These are phyloP conservation scores for Penicillium waksmanii DNA, from an alignment of 495 filamentous ascomycete genomes.

Conservation along the genomic window DNA sequence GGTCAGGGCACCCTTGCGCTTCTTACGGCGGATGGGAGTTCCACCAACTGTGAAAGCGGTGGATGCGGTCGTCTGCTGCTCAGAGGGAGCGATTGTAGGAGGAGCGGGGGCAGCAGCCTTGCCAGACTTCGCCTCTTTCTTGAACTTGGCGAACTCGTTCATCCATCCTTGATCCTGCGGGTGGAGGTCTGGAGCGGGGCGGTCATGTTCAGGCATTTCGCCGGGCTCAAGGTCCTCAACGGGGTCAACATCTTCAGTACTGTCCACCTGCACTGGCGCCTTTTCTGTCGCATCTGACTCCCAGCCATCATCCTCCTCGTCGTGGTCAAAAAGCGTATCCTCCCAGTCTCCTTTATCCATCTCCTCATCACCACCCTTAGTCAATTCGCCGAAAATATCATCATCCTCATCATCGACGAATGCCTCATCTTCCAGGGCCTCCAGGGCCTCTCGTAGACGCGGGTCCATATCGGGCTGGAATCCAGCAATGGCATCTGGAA, in stretches of 20 bases:
- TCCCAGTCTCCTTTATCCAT: conserved; percentile 71
- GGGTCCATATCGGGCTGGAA: conserved; percentile 99
- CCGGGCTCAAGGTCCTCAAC: conserved; percentile 24
- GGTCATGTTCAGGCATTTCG: conserved; percentile 51
- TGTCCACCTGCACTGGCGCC: conserved; percentile 51
- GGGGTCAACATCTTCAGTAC: conserved; percentile 19
- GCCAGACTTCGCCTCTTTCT: conserved; percentile 65
- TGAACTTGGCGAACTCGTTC: conserved; percentile 86
- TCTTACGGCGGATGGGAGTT: conserved; percentile 79
- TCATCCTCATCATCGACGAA: conserved; percentile 88
- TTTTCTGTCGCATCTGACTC: conserved; percentile 93
- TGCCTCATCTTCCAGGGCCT: conserved; percentile 93
- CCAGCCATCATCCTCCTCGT: conserved; percentile 81
- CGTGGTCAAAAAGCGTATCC: conserved; percentile 57
- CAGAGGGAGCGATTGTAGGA: conserved; percentile 53
- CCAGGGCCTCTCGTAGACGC: conserved; percentile 84
- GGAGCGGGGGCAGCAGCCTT: conserved; percentile 45
- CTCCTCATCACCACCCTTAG: conserved; percentile 67
- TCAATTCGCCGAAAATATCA: conserved; percentile 78
- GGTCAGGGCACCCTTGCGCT: conserved; percentile 88
- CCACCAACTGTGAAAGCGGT: conserved; percentile 72
- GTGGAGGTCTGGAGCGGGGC: conserved; percentile 42
- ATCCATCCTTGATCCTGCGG: conserved; percentile 77
- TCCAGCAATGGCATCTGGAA: conserved; percentile 87
- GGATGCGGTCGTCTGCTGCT: conserved; percentile 63